phyloP scores from a whole-genome alignment of 2,329 filamentous ascomycete species.

The Claviceps humidiphila region DNA sequence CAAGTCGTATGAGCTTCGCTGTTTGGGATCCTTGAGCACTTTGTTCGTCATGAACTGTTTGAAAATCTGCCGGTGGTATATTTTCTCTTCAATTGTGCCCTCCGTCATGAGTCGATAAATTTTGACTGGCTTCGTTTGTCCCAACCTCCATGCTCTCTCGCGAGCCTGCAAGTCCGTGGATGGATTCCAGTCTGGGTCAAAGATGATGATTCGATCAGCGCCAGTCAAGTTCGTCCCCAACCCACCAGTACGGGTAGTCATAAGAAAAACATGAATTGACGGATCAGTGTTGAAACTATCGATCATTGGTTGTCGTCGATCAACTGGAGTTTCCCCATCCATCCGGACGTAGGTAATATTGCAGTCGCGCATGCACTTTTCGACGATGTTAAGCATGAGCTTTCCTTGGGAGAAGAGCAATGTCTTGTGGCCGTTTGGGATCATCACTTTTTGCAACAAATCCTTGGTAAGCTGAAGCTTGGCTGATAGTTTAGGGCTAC shows the following conservation, averaged over 20 bases:
- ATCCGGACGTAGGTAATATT: constrained; percentile 71
- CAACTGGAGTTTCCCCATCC: constrained; percentile 86
- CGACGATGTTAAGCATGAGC: constrained; percentile 90
- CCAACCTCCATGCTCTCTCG: constrained; percentile 88
- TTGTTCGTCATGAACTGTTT: constrained; percentile 98
- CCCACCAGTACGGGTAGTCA: constrained; percentile 92
- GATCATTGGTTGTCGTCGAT: constrained; percentile 76
- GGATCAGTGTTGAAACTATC: constrained; percentile 83
- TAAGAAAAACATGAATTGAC: constrained; percentile 70
- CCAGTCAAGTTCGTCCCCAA: constrained; percentile 90
- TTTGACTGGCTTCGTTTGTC: constrained; percentile 87
- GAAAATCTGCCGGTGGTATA: constrained; percentile 96
- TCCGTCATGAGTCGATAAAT: constrained; percentile 98
- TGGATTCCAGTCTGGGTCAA: constrained; percentile 97
- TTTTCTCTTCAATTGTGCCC: constrained; percentile 97
- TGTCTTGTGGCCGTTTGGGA: constrained; percentile 79
- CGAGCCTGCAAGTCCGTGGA: constrained; percentile 92
- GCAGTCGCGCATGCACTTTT: constrained; percentile 61
- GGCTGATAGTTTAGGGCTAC: constrained; percentile 64
- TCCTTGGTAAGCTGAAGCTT: constrained; percentile 94
- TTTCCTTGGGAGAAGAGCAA: constrained; percentile 85
- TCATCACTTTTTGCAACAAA: constrained; percentile 71
- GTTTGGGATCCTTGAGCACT: constrained; percentile 85
- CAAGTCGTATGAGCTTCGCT: constrained; percentile 80
- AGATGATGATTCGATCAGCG: constrained; percentile 92